Conservation (phyloP, 2,329 filamentous ascomycete genomes). For the Apiospora koreana region DNA sequence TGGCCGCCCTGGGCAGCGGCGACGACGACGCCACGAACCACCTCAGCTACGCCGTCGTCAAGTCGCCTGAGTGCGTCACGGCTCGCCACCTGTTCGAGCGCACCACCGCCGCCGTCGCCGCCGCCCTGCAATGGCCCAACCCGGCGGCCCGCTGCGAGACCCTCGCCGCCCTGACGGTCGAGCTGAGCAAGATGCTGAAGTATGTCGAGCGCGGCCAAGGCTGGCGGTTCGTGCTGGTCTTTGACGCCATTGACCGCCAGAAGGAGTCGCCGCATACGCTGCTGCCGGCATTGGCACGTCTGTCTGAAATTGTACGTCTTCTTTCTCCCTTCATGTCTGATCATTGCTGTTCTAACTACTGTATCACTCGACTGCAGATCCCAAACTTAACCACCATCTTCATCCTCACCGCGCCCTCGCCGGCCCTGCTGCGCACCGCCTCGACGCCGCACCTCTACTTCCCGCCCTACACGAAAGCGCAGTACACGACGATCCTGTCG, state of each 20-base stretch:
- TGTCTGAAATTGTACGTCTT: conserved; percentile 73
- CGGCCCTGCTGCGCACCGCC: conserved; percentile 56
- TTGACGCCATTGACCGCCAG: conserved; percentile 86
- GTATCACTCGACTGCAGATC: conserved; percentile 55
- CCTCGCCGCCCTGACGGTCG: conserved; percentile 72
- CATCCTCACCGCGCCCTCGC: conserved; percentile 51
- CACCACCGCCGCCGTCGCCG: conserved; percentile 60
- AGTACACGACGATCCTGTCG: conserved; percentile 76
- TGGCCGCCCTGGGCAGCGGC: conserved; percentile 45
- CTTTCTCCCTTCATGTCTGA: conserved; percentile 17
- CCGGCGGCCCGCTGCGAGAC: conserved; percentile 73
- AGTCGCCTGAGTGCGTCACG: conserved; percentile 76
- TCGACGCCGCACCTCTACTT: conserved; percentile 80
- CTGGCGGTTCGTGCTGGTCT: conserved; percentile 74
- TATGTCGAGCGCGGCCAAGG: conserved; percentile 31
- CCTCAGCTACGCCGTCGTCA: conserved; percentile 62
- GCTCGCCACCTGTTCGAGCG: conserved; percentile 76
- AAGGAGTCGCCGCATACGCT: conserved; percentile 78
- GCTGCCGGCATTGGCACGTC: conserved; percentile 75
- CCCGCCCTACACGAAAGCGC: conserved; percentile 77
- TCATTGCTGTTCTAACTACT: conserved; percentile 15
- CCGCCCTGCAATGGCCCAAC: conserved; percentile 49
- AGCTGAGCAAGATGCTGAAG: conserved; percentile 66
- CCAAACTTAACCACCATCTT: conserved; percentile 72
- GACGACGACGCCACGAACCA: conserved; percentile 47